Evolutionary conservation across 176 grass and related monocot genomes (phyloP), one percentile per base, ranked within the genome.

Genomic region (Paspalum vaginatum): DNA sequence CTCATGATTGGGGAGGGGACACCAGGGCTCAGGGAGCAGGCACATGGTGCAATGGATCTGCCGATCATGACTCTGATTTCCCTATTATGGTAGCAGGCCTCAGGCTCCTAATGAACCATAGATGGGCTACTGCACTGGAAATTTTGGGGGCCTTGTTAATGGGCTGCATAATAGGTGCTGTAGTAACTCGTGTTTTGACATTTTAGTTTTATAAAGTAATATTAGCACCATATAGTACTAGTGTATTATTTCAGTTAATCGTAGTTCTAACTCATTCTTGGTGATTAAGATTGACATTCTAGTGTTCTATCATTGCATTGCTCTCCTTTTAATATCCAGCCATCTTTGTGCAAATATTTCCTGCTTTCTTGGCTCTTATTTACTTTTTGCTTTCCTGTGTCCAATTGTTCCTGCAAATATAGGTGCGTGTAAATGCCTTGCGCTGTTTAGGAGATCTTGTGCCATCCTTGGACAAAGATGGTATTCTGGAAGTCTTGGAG

Each of bases 381-480:
- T 60, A 25, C 14, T 50, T 74, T 7, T 24, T 52, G 49, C 48
- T 85, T 87, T 20, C 43, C 62, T 68, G 61, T 77, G 9, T 78
- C 84, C 47, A 71, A 39, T 74, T 46, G 13, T 75, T 66, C 61
- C 16, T 87, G 62, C 32, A 87, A 89, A 79, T 63, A 45, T 82
- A 99, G 97, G 97, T 99, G 58, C 89, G 93, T 60, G 93, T 99
- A 60, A 99, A 93, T 91, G 97, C 97, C 10, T 46, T 99, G 79
- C 91, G 92, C 77, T 93, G 97, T 86, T 94, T 99, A 70, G 97
- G 93, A 83, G 93, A 99, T 96, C 80, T 99, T 81, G 88, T 95
- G 74, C 77, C 93, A 58, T 87, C 97, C n/a, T 76, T 99, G 62
- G 97, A 99, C 84, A 99, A 96, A 81, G 76, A 72, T 73, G 90